A percentile compares a stretch with the other conserved stretches of the same genome.
Conservation (phyloP, 306 rosid genomes). For the Quercus dentata region DNA sequence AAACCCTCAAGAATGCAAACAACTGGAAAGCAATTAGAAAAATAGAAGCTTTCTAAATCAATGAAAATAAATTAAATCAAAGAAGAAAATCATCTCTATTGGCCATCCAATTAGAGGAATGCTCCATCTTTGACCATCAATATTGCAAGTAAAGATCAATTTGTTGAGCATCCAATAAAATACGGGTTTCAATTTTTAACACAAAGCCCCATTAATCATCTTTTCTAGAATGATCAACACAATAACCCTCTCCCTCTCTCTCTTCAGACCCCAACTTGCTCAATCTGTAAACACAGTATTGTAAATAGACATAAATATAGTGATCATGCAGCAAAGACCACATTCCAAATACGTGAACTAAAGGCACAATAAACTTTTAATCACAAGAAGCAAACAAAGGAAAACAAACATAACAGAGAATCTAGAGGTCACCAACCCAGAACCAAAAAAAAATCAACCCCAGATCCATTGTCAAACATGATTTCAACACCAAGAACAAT, state of each 20-base stretch:
- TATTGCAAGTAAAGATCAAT: slow-evolving; percentile 3
- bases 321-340: slow-evolving; percentile 4
- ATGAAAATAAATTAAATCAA: background rate
- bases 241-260: background rate
- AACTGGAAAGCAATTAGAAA: background rate
- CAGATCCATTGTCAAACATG: slow-evolving; percentile 40
- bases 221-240: slow-evolving; percentile 3
- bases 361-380: slow-evolving; percentile 2
- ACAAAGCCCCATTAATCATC: slow-evolving; percentile 20
- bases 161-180: slow-evolving; percentile 7
- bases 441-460: slow-evolving; percentile 19
- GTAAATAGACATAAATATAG: slow-evolving; percentile 8
- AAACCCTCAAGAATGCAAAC: background rate
- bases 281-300: slow-evolving; percentile 1
- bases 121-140: background rate
- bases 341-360: background rate
- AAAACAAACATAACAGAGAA: background rate
- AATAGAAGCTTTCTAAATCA: background rate
- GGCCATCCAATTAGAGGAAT: background rate
- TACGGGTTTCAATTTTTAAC: background rate
- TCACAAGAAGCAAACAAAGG: background rate
- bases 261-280: slow-evolving; percentile 4
- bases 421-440: slow-evolving; percentile 18
- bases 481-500: slow-evolving; percentile 15
- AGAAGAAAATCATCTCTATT: background rate